Evolutionary conservation across 1,139 yeast genomes (phyloP).

Genomic region (Maudiozyma humilis): DNA sequence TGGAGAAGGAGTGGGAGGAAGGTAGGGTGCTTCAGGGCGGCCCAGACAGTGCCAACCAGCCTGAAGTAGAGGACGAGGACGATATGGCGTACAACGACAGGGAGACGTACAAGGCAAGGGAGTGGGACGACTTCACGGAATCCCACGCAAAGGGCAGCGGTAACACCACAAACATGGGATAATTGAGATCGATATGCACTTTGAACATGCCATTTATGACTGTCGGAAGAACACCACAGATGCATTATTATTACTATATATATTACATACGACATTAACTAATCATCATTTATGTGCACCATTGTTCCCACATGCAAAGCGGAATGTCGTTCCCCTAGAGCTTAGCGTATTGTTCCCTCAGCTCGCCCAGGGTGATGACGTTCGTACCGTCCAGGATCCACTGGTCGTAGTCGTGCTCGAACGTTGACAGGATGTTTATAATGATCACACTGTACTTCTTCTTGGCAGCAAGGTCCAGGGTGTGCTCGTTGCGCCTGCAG

Average conservation of each 20-base stretch:
- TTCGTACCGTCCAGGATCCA: slow-evolving; percentile 42
- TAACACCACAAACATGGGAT: slow-evolving; percentile 79
- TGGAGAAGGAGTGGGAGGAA: slow-evolving; percentile 74
- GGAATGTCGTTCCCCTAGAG: slow-evolving; percentile 7
- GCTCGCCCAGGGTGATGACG: slow-evolving; percentile 29
- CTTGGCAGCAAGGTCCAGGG: slow-evolving; percentile 8
- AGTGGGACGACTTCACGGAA: slow-evolving; percentile 92
- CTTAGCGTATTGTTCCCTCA: slow-evolving; percentile 18
- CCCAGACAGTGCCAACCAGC: slow-evolving; percentile 43
- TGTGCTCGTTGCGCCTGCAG: slow-evolving; percentile 9
- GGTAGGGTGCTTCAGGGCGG: slow-evolving; percentile 68
- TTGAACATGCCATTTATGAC: too few species aligned
- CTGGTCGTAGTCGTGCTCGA: slow-evolving; percentile 40
- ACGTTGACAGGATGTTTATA: slow-evolving; percentile 24
- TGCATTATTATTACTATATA: too few species aligned
- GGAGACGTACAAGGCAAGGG: slow-evolving; percentile 58
- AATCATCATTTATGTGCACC: neutral
- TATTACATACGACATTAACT: too few species aligned
- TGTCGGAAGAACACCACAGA: too few species aligned
- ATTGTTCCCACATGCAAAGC: too few species aligned
- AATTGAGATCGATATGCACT: slow-evolving; percentile 11
- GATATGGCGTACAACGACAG: slow-evolving; percentile 40
- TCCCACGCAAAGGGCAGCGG: slow-evolving; percentile 83
- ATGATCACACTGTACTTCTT: slow-evolving; percentile 22
- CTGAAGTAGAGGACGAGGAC: slow-evolving; percentile 45